Evolutionary conservation across 2,329 filamentous ascomycete genomes (phyloP).

Genomic region (Elsinoe perseae): DNA sequence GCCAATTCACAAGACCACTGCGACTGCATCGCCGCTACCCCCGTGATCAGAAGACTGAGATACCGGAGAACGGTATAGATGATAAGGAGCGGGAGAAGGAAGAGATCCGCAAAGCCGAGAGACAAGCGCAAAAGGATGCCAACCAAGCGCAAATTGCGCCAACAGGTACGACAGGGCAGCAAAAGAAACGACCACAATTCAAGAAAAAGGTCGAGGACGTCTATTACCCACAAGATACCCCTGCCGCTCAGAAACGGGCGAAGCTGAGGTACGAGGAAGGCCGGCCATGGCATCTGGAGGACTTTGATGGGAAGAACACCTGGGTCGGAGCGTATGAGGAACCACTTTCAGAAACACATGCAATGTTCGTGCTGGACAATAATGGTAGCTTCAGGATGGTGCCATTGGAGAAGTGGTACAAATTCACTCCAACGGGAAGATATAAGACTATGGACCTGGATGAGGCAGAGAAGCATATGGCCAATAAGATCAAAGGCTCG

Average conservation of each 20-base stretch:
- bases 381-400: slow-evolving; percentile 69
- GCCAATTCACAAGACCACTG: slow-evolving; percentile 80
- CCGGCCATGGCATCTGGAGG: slow-evolving; percentile 91
- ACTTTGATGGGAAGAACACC: slow-evolving; percentile 89
- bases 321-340: slow-evolving; percentile 91
- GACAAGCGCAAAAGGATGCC: slow-evolving; percentile 75
- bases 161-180: slow-evolving; percentile 50
- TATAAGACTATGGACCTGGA: slow-evolving; percentile 68
- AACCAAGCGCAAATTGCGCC: slow-evolving; percentile 92
- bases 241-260: slow-evolving; percentile 60
- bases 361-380: slow-evolving; percentile 69
- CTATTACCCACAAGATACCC: slow-evolving; percentile 68
- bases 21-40: slow-evolving; percentile 85
- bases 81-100: slow-evolving; percentile 57
- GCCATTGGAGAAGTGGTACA: slow-evolving; percentile 93
- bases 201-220: slow-evolving; percentile 82
- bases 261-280: slow-evolving; percentile 82
- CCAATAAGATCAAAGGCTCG: slow-evolving; percentile 65
- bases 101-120: slow-evolving; percentile 59
- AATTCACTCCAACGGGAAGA: slow-evolving; percentile 60
- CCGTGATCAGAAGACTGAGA: slow-evolving; percentile 53
- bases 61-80: slow-evolving; percentile 42
- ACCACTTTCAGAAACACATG: slow-evolving; percentile 71
- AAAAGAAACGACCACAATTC: slow-evolving; percentile 53
- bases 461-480: slow-evolving; percentile 77